Conservation (phyloP, 2,329 filamentous ascomycete species). For the Ceratocystiopsis brevicomis region DNA sequence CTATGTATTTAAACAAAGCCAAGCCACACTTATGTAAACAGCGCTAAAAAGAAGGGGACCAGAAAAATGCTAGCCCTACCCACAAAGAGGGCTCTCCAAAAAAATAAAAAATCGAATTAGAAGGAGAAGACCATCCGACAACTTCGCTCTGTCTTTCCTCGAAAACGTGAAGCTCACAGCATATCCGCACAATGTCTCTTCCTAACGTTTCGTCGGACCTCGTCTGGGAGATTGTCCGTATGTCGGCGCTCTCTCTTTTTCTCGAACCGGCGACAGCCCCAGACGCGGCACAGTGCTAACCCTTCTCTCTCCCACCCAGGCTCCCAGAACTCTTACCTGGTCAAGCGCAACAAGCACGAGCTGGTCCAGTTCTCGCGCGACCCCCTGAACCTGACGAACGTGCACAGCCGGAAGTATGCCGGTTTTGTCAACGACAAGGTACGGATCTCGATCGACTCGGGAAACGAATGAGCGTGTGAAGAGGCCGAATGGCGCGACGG, state of each 20-base stretch:
- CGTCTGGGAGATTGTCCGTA: slow-evolving; percentile 90
- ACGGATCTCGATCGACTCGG: slow-evolving; percentile 11
- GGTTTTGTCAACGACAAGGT: slow-evolving; percentile 31
- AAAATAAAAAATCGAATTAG: slow-evolving; percentile 1
- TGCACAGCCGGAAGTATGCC: slow-evolving; percentile 50
- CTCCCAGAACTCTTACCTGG: slow-evolving; percentile 74
- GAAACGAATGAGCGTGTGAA: neutral
- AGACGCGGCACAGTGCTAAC: too few species aligned
- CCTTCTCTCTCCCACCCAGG: slow-evolving; percentile 29
- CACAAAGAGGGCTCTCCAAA: neutral
- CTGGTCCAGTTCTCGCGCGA: slow-evolving; percentile 85
- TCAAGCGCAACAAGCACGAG: slow-evolving; percentile 67
- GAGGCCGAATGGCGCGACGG: too few species aligned
- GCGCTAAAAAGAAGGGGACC: too few species aligned
- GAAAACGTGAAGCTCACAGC: neutral
- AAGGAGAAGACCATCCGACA: neutral
- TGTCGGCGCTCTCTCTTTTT: slow-evolving; percentile 24
- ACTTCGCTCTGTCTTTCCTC: neutral
- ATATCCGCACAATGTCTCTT: slow-evolving; percentile 26
- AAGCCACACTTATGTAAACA: too few species aligned
- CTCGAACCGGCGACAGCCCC: neutral
- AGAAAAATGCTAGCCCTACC: neutral
- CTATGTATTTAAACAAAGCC: too few species aligned
- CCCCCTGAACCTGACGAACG: slow-evolving; percentile 82
- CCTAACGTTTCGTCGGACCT: slow-evolving; percentile 75